A percentile compares a stretch with the other conserved stretches of the same genome.
phyloP scores from a whole-genome alignment of 1,139 yeast species.

The Blastobotrys indianensis region DNA sequence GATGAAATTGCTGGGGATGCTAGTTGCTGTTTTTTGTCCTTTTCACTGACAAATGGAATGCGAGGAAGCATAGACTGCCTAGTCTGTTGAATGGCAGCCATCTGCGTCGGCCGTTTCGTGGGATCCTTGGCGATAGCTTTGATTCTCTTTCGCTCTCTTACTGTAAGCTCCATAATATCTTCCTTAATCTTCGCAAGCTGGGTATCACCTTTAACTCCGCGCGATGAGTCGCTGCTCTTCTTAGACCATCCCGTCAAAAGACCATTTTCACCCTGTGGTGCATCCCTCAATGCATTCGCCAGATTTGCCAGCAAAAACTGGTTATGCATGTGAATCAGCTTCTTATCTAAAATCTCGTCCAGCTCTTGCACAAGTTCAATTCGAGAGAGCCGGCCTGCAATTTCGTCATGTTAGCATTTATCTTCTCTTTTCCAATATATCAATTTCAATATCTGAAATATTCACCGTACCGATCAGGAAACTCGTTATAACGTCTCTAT shows the following conservation, averaged over 20 bases:
- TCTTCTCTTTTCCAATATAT: too few species aligned
- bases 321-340: constrained; percentile 60
- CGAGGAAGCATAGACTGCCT: constrained; percentile 83
- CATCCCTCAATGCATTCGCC: constrained; percentile 76
- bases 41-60: constrained; percentile 63
- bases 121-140: constrained; percentile 69
- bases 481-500: constrained; percentile 70
- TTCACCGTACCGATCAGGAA: constrained; percentile 44
- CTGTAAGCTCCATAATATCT: constrained; percentile 82
- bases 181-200: constrained; percentile 80
- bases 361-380: constrained; percentile 59
- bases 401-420: constrained; percentile 9
- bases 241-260: constrained; percentile 44
- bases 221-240: constrained; percentile 30
- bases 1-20: constrained; percentile 17
- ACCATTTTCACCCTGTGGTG: constrained; percentile 52
- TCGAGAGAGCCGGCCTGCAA: constrained; percentile 53
- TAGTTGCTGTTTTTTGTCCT: constrained; percentile 41
- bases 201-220: constrained; percentile 31
- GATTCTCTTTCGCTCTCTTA: constrained; percentile 77
- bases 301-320: constrained; percentile 72
- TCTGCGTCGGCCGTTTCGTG: constrained; percentile 61
- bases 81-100: constrained; percentile 72
- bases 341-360: constrained; percentile 49
- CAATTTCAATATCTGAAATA: neutral